These are phyloP conservation scores for Cocos nucifera DNA, from an alignment of 176 grass and related monocot genomes.

Conservation along the genomic window DNA sequence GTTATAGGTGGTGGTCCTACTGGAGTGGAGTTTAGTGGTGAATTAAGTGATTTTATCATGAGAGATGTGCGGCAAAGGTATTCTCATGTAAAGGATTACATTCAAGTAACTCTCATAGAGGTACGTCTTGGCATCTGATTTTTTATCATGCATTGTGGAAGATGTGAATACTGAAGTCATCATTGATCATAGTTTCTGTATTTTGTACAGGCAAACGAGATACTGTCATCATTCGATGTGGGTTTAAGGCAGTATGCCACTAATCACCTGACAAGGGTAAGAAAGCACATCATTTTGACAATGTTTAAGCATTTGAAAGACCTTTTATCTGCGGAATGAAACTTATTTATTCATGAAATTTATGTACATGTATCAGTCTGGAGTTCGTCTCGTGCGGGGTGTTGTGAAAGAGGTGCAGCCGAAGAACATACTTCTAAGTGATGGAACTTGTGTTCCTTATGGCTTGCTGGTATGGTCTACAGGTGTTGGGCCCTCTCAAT, in stretches of 20 bases:
- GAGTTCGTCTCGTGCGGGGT: constrained; percentile 62
- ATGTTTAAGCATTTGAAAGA: no score
- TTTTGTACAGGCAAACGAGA: constrained; percentile 57
- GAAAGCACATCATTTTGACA: no score
- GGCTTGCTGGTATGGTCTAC: constrained; percentile 90
- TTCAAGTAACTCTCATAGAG: constrained; percentile 93
- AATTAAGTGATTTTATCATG: constrained; percentile 91
- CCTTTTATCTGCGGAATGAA: no score
- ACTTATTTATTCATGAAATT: neutral
- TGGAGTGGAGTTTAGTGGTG: constrained; percentile 91
- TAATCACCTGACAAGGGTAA: constrained; percentile 74
- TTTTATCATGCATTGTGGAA: neutral
- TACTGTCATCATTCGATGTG: constrained; percentile 74
- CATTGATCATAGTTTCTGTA: neutral
- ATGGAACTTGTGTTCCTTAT: constrained; percentile 61
- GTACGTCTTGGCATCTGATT: constrained; percentile 16
- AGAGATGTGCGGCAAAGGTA: constrained; percentile 67
- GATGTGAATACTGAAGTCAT: no score
- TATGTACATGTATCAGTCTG: constrained; percentile 37
- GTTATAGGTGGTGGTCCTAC: constrained; percentile 87
- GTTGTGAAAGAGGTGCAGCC: constrained; percentile 70
- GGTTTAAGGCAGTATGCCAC: constrained; percentile 71
- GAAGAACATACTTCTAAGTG: constrained; percentile 46
- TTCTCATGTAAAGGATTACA: constrained; percentile 75
- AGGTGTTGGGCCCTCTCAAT: constrained; percentile 67